Evolutionary conservation across 148 eudicot species (phyloP).

Genomic region (Chenopodium quinoa): DNA sequence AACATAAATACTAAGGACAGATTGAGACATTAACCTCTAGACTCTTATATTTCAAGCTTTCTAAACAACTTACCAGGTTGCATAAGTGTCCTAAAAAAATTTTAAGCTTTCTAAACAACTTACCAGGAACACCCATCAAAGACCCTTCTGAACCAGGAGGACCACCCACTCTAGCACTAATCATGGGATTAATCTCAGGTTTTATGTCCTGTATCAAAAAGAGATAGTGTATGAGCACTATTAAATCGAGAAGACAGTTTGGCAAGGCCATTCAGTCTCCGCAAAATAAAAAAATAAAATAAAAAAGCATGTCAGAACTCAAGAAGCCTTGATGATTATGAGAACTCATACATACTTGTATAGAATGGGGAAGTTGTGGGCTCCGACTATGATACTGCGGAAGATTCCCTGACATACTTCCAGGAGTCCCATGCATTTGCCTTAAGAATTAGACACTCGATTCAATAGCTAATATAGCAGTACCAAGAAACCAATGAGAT

Average conservation of each 20-base stretch:
- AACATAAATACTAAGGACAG: neutral
- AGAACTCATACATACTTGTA: constrained; percentile 29
- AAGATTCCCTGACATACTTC: constrained; percentile 35
- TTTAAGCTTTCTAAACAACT: neutral
- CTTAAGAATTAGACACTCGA: constrained; percentile 21
- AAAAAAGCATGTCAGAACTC: neutral
- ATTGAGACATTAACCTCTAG: neutral
- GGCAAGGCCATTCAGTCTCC: neutral
- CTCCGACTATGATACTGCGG: constrained; percentile 34
- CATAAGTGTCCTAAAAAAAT: neutral
- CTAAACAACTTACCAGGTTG: constrained; percentile 42
- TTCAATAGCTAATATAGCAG: neutral
- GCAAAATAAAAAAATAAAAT: neutral
- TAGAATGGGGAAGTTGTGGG: constrained; percentile 39
- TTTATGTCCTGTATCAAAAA: constrained; percentile 49
- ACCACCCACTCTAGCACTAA: constrained; percentile 53
- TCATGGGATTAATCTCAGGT: constrained; percentile 56
- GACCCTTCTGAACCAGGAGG: constrained; percentile 65
- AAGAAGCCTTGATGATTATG: neutral
- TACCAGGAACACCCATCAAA: constrained; percentile 74
- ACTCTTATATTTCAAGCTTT: neutral
- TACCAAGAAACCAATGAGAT: constrained; percentile 6
- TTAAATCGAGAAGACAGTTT: neutral
- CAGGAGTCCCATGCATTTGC: constrained; percentile 42
- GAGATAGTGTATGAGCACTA: constrained; percentile 1